phyloP scores from a whole-genome alignment of 495 filamentous ascomycete species.

The Penicillium roqueforti region DNA sequence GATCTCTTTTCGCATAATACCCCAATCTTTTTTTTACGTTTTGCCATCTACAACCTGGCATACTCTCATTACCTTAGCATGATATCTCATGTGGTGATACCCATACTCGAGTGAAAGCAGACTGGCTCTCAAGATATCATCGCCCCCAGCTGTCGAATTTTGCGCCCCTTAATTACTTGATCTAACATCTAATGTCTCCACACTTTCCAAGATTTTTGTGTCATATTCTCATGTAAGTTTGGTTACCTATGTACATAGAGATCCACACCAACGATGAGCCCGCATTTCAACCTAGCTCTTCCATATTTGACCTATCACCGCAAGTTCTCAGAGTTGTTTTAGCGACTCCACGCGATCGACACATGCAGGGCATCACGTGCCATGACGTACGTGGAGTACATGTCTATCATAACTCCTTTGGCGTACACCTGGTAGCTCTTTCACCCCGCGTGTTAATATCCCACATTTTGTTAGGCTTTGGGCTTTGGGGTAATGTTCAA shows the following conservation, averaged over 20 bases:
- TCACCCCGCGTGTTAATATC: not conserved
- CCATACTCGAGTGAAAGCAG: not conserved
- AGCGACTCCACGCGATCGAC: not conserved
- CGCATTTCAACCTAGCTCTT: not conserved
- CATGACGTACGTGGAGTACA: not conserved
- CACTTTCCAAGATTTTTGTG: not conserved
- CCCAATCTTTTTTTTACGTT: conserved; percentile 20
- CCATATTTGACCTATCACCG: too few species aligned
- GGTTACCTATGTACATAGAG: too few species aligned
- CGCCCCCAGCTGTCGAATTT: not conserved
- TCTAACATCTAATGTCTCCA: not conserved
- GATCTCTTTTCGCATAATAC: conserved; percentile 38
- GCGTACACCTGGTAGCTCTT: not conserved
- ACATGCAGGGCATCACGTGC: not conserved
- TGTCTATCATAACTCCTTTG: not conserved
- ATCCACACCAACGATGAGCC: not conserved
- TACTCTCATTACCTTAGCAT: not conserved
- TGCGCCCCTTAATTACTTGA: not conserved
- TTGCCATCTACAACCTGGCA: not conserved
- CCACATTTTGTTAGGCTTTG: too few species aligned
- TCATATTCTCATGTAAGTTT: not conserved
- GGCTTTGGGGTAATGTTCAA: not conserved
- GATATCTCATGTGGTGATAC: not conserved
- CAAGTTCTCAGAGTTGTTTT: not conserved
- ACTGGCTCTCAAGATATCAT: not conserved